These are phyloP conservation scores for Chamaecyparis obtusa DNA, from an alignment of 75 land plant genomes.

Conservation along the genomic window DNA sequence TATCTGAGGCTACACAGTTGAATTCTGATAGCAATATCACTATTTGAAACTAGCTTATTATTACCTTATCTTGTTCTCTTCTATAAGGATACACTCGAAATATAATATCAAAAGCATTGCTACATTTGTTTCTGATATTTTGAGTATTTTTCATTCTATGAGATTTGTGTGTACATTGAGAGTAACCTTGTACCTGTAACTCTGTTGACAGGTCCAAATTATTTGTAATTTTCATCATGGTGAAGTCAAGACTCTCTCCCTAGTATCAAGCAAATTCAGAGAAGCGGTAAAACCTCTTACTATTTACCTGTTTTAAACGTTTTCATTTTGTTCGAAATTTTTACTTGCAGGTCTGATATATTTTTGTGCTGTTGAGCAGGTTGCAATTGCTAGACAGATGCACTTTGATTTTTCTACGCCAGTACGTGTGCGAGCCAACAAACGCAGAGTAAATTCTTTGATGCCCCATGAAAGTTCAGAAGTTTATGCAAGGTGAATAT, in stretches of 20 bases:
- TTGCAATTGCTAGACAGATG: neutral
- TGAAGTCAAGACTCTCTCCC: neutral
- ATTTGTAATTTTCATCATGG: neutral
- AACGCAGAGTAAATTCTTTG: neutral
- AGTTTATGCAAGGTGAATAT: neutral
- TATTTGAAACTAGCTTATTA: no score
- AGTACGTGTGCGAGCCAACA: neutral
- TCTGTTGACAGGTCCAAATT: neutral
- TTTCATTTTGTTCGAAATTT: no score
- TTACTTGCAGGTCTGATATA: neutral
- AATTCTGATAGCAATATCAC: no score
- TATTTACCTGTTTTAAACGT: neutral
- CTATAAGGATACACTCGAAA: neutral
- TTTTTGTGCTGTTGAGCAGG: neutral
- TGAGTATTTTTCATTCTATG: no score
- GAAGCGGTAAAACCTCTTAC: neutral
- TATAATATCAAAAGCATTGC: no score
- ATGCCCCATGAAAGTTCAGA: neutral
- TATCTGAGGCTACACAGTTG: no score
- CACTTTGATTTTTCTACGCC: neutral
- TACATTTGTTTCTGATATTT: no score
- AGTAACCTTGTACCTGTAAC: neutral
- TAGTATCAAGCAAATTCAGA: neutral
- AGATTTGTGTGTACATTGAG: neutral
- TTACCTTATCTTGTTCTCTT: no score